Evolutionary conservation across 2,329 filamentous ascomycete genomes (phyloP).

Genomic region (Kalaharituber pfeilii): DNA sequence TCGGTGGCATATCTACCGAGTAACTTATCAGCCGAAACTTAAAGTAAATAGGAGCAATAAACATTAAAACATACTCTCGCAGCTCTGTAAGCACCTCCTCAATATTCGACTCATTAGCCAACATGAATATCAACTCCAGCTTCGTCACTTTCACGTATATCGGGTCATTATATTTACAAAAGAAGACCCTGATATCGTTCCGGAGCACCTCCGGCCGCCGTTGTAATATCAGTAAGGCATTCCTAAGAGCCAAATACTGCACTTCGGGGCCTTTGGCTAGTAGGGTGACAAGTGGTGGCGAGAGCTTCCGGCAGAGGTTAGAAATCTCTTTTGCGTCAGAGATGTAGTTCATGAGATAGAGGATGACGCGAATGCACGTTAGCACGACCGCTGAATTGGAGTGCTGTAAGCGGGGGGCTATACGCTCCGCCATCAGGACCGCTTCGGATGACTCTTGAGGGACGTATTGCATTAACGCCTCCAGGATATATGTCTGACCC

Average conservation of each 20-base stretch:
- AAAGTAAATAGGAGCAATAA: conserved; percentile 15
- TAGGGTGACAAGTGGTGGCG: conserved; percentile 82
- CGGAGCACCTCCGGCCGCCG: conserved; percentile 78
- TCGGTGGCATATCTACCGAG: conserved; percentile 75
- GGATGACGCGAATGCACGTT: conserved; percentile 86
- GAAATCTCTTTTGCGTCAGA: conserved; percentile 76
- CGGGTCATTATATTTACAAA: conserved; percentile 99
- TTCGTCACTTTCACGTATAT: conserved; percentile 99
- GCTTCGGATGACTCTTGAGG: conserved; percentile 83
- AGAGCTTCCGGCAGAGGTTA: conserved; percentile 76
- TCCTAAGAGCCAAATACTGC: conserved; percentile 88
- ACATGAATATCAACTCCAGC: conserved; percentile 96
- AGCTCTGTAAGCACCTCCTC: conserved; percentile 86
- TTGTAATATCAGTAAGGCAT: conserved; percentile 85
- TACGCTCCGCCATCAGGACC: conserved; percentile 74
- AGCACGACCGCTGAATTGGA: conserved; percentile 93
- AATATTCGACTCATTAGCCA: conserved; percentile 89
- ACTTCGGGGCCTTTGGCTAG: conserved; percentile 93
- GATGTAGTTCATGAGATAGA: conserved; percentile 99
- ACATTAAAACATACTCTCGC: conserved; percentile 49
- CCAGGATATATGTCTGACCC: conserved; percentile 96
- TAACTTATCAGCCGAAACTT: not conserved
- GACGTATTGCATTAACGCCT: conserved; percentile 94
- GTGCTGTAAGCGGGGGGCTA: conserved; percentile 87
- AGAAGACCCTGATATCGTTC: conserved; percentile 96